Evolutionary conservation across 805 yeast genomes (phyloP), one percentile per base, ranked within the genome.

Genomic region (Starmerella bacillaris): DNA sequence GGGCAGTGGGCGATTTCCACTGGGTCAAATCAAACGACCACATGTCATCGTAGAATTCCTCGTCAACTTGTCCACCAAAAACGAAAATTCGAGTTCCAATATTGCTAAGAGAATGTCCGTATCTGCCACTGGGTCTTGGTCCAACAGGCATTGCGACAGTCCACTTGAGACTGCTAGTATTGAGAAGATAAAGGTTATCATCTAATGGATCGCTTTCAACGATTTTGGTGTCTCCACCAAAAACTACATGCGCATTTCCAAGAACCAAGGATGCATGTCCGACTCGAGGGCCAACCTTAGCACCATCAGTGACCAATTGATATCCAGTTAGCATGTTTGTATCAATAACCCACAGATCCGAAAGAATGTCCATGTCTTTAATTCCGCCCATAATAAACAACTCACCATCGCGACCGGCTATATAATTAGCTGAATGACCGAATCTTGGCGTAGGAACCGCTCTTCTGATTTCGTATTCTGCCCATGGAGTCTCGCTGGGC

Each of bases 31-130:
- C 95, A 57, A 82, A 89, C 40, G 71, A 72, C 61, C 77, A 75
- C 49, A 86, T 58, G 54, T 89, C 96, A 54, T 76, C 74, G 57
- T 79, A 84, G 46, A 67, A 68, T 14, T 72, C 72, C 45, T 76
- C 79, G 54, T 83, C 89, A 43, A 84, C 67, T 56, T 86, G 95
- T 38, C 99, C 99, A 38, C 98, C 99, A 59, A 82, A 89, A 4
- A 89, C 64, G 54, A 74, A 89, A 32, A 89, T 62, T 35, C 63
- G 64, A 14, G 68, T 63, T 27, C 69, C 66, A 14, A 74, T 67
- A 36, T 83, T 72, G 19, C 80, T 86, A 37, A 89, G 68, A 32
- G 92, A 73, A 56, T 86, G 95, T 11, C 99, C 98, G 55, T 89
- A 89, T 41, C 99, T 67, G 2, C 96, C 98, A 24, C 72, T 60